A percentile compares a stretch with the other conserved stretches of the same genome.
phyloP scores from a whole-genome alignment of 1,284 basidiomycete genomes.

The Coniferiporia sulphurascens region DNA sequence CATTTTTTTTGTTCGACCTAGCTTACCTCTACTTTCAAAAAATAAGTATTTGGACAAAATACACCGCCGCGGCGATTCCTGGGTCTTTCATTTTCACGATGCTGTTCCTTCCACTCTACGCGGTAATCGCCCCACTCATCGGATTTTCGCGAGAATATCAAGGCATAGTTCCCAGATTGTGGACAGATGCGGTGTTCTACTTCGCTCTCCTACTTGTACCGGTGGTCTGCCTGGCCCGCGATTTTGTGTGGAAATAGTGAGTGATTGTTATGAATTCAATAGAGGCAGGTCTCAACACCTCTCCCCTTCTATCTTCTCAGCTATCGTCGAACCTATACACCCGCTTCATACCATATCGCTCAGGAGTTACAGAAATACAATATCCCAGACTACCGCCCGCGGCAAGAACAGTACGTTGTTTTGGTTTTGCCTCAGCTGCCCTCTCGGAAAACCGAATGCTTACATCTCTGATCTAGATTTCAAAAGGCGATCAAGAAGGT shows the following conservation, averaged over 20 bases:
- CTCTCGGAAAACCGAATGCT: conserved; percentile 10
- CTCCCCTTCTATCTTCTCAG: conserved; percentile 36
- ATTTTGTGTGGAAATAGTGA: conserved; percentile 95
- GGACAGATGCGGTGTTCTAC: conserved; percentile 87
- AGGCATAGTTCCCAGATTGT: conserved; percentile 84
- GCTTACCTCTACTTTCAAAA: background rate
- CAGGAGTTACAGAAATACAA: conserved; percentile 98
- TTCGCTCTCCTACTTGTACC: conserved; percentile 88
- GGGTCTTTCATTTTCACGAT: conserved; percentile 96
- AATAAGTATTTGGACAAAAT: conserved; percentile 99
- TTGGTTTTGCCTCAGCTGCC: conserved; percentile 8
- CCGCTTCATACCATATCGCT: conserved; percentile 92
- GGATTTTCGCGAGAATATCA: conserved; percentile 89
- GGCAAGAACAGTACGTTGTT: conserved; percentile 86
- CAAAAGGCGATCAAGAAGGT: conserved; percentile 99
- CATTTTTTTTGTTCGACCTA: background rate
- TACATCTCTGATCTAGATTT: conserved; percentile 48
- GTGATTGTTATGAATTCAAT: conserved; percentile 25
- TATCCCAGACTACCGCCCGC: conserved; percentile 92
- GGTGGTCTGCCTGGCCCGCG: conserved; percentile 81
- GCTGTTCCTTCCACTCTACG: conserved; percentile 89
- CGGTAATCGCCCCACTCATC: conserved; percentile 80
- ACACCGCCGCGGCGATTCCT: conserved; percentile 94
- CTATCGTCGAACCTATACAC: conserved; percentile 87
- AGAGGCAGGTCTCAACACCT: conserved; percentile 1